Percentiles rank a stretch among this genome's conserved stretches.
phyloP scores from a whole-genome alignment of 257 asterid species.

The Nicotiana obtusifolia region DNA sequence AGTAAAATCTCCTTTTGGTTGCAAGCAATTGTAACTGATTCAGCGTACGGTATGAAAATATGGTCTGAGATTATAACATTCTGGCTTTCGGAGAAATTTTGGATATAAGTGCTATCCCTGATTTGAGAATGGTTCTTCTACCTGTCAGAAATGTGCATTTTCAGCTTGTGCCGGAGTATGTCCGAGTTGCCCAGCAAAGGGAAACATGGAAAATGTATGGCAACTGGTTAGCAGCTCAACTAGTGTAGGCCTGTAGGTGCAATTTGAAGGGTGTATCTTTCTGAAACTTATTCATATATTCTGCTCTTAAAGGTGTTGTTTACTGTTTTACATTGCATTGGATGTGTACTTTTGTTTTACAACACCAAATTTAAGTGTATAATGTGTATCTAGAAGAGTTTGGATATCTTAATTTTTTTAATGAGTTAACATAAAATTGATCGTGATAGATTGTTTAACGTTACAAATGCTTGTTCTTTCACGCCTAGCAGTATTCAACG shows the following conservation, averaged over 20 bases:
- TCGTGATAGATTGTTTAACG: too few relatives aligned
- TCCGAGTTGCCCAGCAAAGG: background rate
- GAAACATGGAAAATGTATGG: background rate
- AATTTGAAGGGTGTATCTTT: background rate
- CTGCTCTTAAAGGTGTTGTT: background rate
- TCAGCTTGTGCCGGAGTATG: background rate
- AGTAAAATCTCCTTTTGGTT: background rate
- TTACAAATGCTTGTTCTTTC: too few relatives aligned
- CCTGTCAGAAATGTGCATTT: background rate
- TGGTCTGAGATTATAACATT: background rate
- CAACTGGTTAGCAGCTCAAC: background rate
- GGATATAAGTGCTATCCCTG: background rate
- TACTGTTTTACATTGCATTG: background rate
- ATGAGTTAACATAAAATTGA: too few relatives aligned
- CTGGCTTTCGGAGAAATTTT: background rate
- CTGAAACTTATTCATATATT: background rate
- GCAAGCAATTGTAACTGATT: background rate
- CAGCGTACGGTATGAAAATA: background rate
- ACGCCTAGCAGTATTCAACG: background rate
- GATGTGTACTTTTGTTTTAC: background rate
- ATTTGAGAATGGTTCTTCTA: background rate
- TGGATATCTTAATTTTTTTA: background rate
- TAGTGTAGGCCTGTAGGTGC: background rate
- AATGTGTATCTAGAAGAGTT: background rate
- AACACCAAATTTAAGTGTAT: background rate